A percentile compares a stretch with the other conserved stretches of the same genome.
Evolutionary conservation across 208 protist species (phyloP).

Genomic region (Polymyxa betae): DNA sequence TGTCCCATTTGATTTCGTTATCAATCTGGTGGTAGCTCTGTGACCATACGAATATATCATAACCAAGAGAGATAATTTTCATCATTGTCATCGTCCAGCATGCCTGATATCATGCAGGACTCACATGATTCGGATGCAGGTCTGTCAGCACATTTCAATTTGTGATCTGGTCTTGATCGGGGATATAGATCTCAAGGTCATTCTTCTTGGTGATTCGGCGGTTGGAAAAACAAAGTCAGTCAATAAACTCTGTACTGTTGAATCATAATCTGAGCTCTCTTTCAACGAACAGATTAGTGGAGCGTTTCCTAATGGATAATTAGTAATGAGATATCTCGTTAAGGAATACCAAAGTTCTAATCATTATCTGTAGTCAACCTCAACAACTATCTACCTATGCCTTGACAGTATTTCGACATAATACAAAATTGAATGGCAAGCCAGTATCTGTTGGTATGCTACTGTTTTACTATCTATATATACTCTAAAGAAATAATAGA

Average conservation of each 20-base stretch:
- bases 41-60: too few species aligned
- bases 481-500: constrained; percentile 18
- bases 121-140: too few species aligned
- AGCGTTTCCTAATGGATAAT: constrained; percentile 62
- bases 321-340: constrained; percentile 31
- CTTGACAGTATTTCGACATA: constrained; percentile 60
- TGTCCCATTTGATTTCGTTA: too few species aligned
- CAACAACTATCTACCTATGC: constrained; percentile 64
- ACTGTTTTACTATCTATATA: neutral
- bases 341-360: neutral
- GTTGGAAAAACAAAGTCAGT: constrained; percentile 64
- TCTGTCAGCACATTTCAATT: too few species aligned
- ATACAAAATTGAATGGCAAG: constrained; percentile 60
- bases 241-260: too few species aligned
- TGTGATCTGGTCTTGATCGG: too few species aligned
- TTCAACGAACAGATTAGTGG: constrained; percentile 54
- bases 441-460: constrained; percentile 46
- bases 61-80: too few species aligned
- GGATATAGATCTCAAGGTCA: constrained; percentile 64
- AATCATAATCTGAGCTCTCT: neutral
- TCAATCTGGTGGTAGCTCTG: too few species aligned
- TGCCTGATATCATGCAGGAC: too few species aligned
- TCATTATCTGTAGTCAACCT: constrained; percentile 52
- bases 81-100: too few species aligned
- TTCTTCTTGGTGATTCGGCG: constrained; percentile 61